Evolutionary conservation across 192 early-diverging fungal species (phyloP).

Genomic region (Gorgonomyces haynaldii): DNA sequence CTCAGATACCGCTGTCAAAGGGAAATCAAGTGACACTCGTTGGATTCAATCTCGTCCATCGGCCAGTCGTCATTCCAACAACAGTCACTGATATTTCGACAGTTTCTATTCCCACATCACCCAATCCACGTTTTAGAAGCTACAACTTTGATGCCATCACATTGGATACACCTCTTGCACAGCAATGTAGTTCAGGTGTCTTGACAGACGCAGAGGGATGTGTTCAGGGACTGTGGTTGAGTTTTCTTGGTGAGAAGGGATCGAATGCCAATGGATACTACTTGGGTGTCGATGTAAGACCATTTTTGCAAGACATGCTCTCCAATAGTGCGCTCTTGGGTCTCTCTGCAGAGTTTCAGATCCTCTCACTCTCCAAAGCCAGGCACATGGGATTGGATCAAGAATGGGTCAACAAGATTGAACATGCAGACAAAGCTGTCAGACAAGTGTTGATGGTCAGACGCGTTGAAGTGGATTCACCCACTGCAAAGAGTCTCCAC

Average conservation of each 20-base stretch:
- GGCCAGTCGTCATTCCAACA: conserved; percentile 35
- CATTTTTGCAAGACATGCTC: conserved; percentile 11
- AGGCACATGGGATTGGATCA: conserved; percentile 38
- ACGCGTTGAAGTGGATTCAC: conserved; percentile 23
- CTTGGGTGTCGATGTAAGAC: conserved; percentile 18
- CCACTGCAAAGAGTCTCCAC: conserved; percentile 23
- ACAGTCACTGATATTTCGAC: conserved; percentile 40
- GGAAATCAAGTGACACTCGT: conserved; percentile 39
- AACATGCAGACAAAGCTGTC: conserved; percentile 20
- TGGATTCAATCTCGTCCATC: conserved; percentile 38
- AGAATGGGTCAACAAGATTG: conserved; percentile 32
- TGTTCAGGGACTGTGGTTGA: conserved; percentile 65
- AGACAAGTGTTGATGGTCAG: conserved; percentile 37
- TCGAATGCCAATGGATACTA: conserved; percentile 40
- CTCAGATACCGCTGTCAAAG: conserved; percentile 41
- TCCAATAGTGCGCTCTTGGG: conserved; percentile 20
- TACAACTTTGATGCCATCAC: conserved; percentile 74
- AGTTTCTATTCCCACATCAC: conserved; percentile 35
- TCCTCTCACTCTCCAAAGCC: conserved; percentile 30
- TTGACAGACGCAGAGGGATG: conserved; percentile 52
- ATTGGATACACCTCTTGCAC: conserved; percentile 67
- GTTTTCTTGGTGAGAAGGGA: conserved; percentile 56
- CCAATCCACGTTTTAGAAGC: conserved; percentile 50
- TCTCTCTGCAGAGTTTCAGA: conserved; percentile 32
- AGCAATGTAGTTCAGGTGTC: conserved; percentile 65